A percentile compares a stretch with the other conserved stretches of the same genome.
Evolutionary conservation across 2,329 filamentous ascomycete species (phyloP).

Genomic region (Aspergillus oerlinghausenensis): DNA sequence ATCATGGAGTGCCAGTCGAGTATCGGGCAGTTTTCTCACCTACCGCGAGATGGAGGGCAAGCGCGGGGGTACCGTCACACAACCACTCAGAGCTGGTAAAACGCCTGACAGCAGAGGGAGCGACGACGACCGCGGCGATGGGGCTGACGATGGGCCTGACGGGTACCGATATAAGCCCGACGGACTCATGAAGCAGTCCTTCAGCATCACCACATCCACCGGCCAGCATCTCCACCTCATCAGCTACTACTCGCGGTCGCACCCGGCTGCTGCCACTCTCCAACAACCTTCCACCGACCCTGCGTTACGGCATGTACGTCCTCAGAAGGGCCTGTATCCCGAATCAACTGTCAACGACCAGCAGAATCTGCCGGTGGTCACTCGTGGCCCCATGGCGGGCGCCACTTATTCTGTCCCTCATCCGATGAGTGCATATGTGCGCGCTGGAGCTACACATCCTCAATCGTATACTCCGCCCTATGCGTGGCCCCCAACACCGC

Average conservation of each 20-base stretch:
- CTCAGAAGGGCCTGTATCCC: constrained; percentile 92
- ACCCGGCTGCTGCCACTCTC: constrained; percentile 66
- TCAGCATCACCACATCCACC: constrained; percentile 91
- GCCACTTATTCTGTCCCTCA: constrained; percentile 51
- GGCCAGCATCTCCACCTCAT: constrained; percentile 94
- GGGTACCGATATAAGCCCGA: constrained; percentile 94
- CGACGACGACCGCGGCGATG: constrained; percentile 72
- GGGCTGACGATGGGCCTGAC: constrained; percentile 69
- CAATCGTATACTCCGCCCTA: constrained; percentile 40
- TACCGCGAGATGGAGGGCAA: constrained; percentile 99
- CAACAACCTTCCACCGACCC: constrained; percentile 79
- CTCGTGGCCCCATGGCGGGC: constrained; percentile 64
- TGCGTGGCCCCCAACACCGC: constrained; percentile 42
- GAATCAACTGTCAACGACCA: constrained; percentile 89
- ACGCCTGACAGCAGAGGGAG: constrained; percentile 79
- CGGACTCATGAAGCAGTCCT: constrained; percentile 98
- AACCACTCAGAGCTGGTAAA: constrained; percentile 59
- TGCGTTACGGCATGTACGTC: constrained; percentile 72
- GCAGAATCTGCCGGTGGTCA: constrained; percentile 73
- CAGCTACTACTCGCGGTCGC: constrained; percentile 86
- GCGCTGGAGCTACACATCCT: constrained; percentile 36
- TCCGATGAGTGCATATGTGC: constrained; percentile 52
- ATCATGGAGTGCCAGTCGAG: constrained; percentile 96
- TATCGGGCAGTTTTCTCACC: constrained; percentile 94
- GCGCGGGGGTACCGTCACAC: constrained; percentile 71